Base-by-base conservation (phyloP, 768 basidiomycete species). In the Macrolepiota albuminosa region DNA sequence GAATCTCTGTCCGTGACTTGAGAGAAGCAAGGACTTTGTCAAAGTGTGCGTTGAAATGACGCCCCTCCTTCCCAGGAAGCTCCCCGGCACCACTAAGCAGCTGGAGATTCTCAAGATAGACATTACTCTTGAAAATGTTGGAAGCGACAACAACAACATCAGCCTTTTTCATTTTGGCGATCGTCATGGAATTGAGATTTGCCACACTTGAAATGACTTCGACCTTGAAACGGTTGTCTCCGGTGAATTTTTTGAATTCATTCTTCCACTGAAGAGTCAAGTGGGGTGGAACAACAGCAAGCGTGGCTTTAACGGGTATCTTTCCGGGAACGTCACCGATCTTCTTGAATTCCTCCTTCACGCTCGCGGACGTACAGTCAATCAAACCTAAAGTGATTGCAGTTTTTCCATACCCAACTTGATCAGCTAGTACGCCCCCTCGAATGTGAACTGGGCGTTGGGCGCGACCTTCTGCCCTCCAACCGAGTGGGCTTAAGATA, bases 371-470 rank as follows among this genome's bases (percentile, higher is more conserved):
- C 24, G 86, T 79, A 67, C 87, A 87, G 67, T 93, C 90, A 62
- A 97, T 88, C 60, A 98, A 80, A 21, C 89, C 95, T 33, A 98
- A 81, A 2, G 93, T 94, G 64, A 97, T 95, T 24, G 94, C 95
- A 0, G 95, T 98, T 76, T 98, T 98, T 18, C 95, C 95, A 68
- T 98, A 98, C 54, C 95, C 95, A 61, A 98, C 95, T 75, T 95
- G 89, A 67, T 98, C 95, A 13, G 95, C 95, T 48, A 97, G 84
- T 51, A 97, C 95, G 11, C 95, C 95, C 18, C 95, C 95, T 57
- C 91, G 82, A 45, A 97, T 75, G 60, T 74, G 80, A 54, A 92
- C 81, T 0, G 88, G 83, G 37, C 94, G 76, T 64, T 90, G 85
- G 4, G 91, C 94, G 45, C 91, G 87, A 43, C 91, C 95, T 72